These are phyloP conservation scores for Rhizopogon vinicolor DNA, from an alignment of 768 basidiomycete species.

Conservation along the genomic window DNA sequence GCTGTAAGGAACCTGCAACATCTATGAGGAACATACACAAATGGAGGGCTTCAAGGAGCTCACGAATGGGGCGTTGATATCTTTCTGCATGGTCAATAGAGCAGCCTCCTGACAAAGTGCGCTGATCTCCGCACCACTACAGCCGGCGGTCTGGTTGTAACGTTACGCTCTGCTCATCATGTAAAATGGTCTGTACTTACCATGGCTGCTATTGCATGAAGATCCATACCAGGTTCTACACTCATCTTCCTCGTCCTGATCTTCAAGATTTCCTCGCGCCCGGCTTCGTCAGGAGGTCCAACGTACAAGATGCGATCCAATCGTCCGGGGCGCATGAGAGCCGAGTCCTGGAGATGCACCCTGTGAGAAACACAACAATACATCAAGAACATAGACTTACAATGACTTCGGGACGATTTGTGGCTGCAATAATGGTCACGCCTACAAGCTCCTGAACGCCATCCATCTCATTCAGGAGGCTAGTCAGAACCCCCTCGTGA, in stretches of 20 bases:
- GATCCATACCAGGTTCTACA: conserved; percentile 63
- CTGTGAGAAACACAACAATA: background rate
- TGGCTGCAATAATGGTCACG: conserved; percentile 95
- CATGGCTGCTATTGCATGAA: conserved; percentile 62
- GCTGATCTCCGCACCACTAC: conserved; percentile 92
- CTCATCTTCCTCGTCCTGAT: conserved; percentile 81
- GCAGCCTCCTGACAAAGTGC: conserved; percentile 97
- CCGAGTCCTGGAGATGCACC: conserved; percentile 65
- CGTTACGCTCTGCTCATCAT: background rate
- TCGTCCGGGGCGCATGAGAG: conserved; percentile 91
- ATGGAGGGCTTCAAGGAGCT: conserved; percentile 19
- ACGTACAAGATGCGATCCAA: conserved; percentile 94
- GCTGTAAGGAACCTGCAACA: conserved; percentile 59
- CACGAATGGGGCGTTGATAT: conserved; percentile 76
- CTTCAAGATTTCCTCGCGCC: conserved; percentile 78
- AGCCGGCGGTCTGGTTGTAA: conserved; percentile 75
- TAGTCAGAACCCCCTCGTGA: conserved; percentile 90
- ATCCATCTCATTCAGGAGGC: conserved; percentile 96
- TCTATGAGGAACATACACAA: background rate
- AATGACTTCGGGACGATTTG: conserved; percentile 92
- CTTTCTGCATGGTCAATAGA: conserved; percentile 81
- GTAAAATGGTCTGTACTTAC: conserved; percentile 36
- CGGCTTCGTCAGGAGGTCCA: conserved; percentile 80
- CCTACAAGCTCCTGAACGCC: conserved; percentile 93
- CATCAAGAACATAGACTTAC: conserved; percentile 38